Percentiles rank a stretch among this genome's conserved stretches.
Evolutionary conservation across 805 yeast genomes (phyloP).

Genomic region (Debaryomyces maramus): DNA sequence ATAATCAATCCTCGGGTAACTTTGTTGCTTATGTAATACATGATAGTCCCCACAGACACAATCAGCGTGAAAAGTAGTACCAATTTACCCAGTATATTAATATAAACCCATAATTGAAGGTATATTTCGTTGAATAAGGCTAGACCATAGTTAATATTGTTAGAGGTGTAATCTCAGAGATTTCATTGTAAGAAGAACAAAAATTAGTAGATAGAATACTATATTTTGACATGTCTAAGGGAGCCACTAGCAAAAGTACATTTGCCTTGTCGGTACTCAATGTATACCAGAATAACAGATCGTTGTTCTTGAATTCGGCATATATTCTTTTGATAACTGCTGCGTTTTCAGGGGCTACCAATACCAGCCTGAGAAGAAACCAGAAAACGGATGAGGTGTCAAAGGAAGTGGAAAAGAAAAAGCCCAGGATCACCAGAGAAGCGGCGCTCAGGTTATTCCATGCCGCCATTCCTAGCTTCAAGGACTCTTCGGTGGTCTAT

Average conservation of each 20-base stretch:
- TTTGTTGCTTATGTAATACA: no score
- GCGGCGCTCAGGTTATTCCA: constrained; percentile 29
- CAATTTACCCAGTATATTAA: no score
- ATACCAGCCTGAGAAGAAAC: constrained; percentile 17
- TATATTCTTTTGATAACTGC: constrained; percentile 42
- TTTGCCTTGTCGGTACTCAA: constrained; percentile 29
- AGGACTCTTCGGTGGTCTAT: constrained; percentile 30
- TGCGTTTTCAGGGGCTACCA: constrained; percentile 45
- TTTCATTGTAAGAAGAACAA: no score
- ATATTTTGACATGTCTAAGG: background rate
- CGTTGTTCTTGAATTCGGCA: constrained; percentile 40
- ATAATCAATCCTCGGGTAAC: no score
- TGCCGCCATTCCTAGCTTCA: constrained; percentile 35
- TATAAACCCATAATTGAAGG: no score
- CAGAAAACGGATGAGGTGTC: constrained; percentile 9
- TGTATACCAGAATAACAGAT: constrained; percentile 41
- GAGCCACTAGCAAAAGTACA: constrained; percentile 4
- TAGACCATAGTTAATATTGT: no score
- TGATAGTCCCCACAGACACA: no score
- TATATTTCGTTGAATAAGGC: no score
- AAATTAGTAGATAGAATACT: no score
- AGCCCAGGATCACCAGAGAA: constrained; percentile 29
- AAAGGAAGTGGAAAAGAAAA: constrained; percentile 11
- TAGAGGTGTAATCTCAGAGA: no score
- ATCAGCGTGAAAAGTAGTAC: no score